phyloP scores from a whole-genome alignment of 2,329 filamentous ascomycete genomes.

The Fusarium phyllophilum region DNA sequence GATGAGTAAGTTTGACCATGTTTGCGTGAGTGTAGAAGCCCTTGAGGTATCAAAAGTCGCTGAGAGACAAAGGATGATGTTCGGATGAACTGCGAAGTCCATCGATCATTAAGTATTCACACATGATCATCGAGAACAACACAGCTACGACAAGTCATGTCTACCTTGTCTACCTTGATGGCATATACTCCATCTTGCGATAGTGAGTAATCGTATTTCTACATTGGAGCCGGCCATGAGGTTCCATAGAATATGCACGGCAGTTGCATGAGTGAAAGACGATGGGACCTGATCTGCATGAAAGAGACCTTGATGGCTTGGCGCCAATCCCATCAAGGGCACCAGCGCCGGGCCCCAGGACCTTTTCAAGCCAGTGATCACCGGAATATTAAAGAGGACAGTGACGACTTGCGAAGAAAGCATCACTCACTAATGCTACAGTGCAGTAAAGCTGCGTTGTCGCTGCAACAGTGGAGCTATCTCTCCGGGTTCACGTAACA shows the following conservation, averaged over 20 bases:
- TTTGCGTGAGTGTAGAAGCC: too few relatives aligned
- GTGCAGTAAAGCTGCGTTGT: neutral
- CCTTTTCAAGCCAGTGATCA: neutral
- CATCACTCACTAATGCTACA: accelerated
- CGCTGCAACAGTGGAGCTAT: neutral
- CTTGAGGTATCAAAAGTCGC: too few relatives aligned
- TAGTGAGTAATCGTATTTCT: too few relatives aligned
- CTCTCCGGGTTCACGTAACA: neutral
- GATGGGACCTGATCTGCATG: neutral
- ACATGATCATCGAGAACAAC: neutral
- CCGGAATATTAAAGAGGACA: accelerated
- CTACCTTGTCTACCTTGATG: neutral
- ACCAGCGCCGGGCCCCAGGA: neutral
- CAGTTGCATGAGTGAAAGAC: neutral
- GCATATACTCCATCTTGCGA: neutral
- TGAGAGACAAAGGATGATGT: accelerated
- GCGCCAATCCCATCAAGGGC: neutral
- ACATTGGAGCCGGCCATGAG: neutral
- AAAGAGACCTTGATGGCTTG: neutral
- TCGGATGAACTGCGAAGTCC: neutral
- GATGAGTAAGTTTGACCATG: neutral
- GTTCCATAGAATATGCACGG: neutral
- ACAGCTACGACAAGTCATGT: accelerated
- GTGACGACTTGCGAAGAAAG: neutral
- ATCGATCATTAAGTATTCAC: neutral